These are phyloP conservation scores for Fusarium tricinctum DNA, from an alignment of 2,329 filamentous ascomycete species.

Conservation along the genomic window DNA sequence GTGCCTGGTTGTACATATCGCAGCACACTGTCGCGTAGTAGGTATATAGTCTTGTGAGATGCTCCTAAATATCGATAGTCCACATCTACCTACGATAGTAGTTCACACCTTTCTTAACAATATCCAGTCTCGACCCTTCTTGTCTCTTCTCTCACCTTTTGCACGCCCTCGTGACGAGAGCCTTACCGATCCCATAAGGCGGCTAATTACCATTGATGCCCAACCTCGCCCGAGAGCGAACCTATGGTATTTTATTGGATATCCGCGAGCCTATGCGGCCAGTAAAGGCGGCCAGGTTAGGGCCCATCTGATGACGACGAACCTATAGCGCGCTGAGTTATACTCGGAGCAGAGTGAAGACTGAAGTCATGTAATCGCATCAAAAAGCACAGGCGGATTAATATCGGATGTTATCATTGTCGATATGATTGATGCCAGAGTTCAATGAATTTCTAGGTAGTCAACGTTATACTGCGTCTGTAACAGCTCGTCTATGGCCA, in stretches of 20 bases:
- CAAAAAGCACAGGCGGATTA: background rate
- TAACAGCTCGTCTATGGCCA: background rate
- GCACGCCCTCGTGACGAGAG: conserved; percentile 23
- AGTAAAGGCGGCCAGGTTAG: conserved; percentile 28
- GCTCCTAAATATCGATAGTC: conserved; percentile 5
- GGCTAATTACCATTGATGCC: conserved; percentile 32
- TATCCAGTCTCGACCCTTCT: conserved; percentile 5
- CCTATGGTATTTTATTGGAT: conserved; percentile 15
- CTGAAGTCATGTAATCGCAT: background rate
- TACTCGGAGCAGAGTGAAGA: background rate
- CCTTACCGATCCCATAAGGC: conserved; percentile 12
- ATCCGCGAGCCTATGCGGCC: conserved; percentile 23
- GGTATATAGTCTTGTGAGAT: background rate
- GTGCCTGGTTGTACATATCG: conserved; percentile 33
- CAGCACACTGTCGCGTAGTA: conserved; percentile 13
- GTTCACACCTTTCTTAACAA: background rate
- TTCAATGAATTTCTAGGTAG: background rate
- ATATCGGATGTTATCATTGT: background rate
- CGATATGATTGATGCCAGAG: background rate
- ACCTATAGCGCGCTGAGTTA: conserved; percentile 5
- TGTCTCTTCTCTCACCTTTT: conserved; percentile 34
- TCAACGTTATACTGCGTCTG: background rate
- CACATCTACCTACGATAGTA: background rate
- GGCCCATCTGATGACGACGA: conserved; percentile 33
- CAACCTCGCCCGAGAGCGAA: conserved; percentile 14